These are phyloP conservation scores for Lentinula lateritia DNA, from an alignment of 768 basidiomycete genomes.

Conservation along the genomic window DNA sequence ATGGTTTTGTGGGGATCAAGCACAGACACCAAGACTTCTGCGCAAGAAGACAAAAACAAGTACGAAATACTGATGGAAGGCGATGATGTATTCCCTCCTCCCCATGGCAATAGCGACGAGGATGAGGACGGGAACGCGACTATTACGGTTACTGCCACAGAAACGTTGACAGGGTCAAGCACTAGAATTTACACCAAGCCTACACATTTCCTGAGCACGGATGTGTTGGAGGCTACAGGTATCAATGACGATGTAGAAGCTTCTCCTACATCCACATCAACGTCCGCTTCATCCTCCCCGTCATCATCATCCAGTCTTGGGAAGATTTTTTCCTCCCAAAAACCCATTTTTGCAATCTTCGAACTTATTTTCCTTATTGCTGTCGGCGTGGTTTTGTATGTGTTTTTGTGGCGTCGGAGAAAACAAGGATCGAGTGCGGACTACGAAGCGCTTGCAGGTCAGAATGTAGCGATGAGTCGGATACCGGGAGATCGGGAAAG, in stretches of 20 bases:
- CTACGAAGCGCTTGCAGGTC: slow-evolving; percentile 58
- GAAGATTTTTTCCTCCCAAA: slow-evolving; percentile 65
- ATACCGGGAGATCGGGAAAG: neutral
- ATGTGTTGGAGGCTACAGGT: slow-evolving; percentile 41
- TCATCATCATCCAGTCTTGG: slow-evolving; percentile 67
- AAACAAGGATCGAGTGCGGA: slow-evolving; percentile 23
- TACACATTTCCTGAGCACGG: slow-evolving; percentile 83
- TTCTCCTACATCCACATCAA: slow-evolving; percentile 6
- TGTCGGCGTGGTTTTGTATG: slow-evolving; percentile 38
- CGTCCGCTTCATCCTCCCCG: slow-evolving; percentile 3
- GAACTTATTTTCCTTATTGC: slow-evolving; percentile 72
- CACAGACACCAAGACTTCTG: slow-evolving; percentile 63
- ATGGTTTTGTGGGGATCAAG: slow-evolving; percentile 92
- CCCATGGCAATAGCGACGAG: slow-evolving; percentile 18
- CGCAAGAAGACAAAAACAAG: slow-evolving; percentile 19
- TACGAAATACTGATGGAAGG: slow-evolving; percentile 59
- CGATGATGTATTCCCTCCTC: slow-evolving; percentile 36
- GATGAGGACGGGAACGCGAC: slow-evolving; percentile 20
- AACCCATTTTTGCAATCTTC: slow-evolving; percentile 85
- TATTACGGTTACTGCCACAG: slow-evolving; percentile 31
- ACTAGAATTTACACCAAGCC: slow-evolving; percentile 63
- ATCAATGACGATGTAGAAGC: slow-evolving; percentile 46
- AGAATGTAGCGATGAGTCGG: slow-evolving; percentile 68
- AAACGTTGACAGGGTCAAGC: slow-evolving; percentile 25
- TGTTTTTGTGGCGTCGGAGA: slow-evolving; percentile 76